Base-by-base conservation (phyloP, 2,329 filamentous ascomycete species). In the Phymatotrichopsis omnivora region DNA sequence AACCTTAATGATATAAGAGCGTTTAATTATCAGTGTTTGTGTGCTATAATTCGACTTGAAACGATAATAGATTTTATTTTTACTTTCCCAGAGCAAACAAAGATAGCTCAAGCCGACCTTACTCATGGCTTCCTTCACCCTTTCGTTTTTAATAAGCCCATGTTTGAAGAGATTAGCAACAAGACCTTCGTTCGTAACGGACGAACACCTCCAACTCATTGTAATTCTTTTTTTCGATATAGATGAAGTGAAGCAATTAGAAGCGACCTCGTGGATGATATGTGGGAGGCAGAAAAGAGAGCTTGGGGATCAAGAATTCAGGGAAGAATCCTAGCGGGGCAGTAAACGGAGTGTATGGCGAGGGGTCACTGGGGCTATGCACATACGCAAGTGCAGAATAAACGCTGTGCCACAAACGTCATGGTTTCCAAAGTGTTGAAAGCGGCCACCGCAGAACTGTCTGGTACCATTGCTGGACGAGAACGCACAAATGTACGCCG, bases 171-270 rank as follows among this genome's bases (percentile, higher is more conserved):
- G 71, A 62, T 94, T 94, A 56, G 80, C 73, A 51, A 96, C 70
- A 37, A 98, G 72, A 45, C 78, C 78, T 30, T 67, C 65, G 63
- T 96, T 95, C 22, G 77, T 76, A 4, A 67, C 66, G 49, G 85
- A 89, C 5, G 80, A 82, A 63, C 82, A 85, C 56, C 77, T 76
- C 91, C 91, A 98, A 49, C 89, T 87, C 91, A 98, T 96, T 49
- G 7, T 24, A n/a, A 16, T 20, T 2, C 19, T 39, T 8, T 29
- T 14, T 8, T 29, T 29, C 27, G 27, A 29, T 8, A 8, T 8
- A n/a, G 27, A n/a, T 29, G 8, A 29, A 29, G 27, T 8, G 14
- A n/a, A n/a, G 14, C 14, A 8, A n/a, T 8, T 29, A n/a, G 14
- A 8, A n/a, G 27, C 27, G 27, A 29, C 14, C 8, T 8, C 8